Evolutionary conservation across 2,329 filamentous ascomycete species (phyloP).

Genomic region (Venturia effusa): DNA sequence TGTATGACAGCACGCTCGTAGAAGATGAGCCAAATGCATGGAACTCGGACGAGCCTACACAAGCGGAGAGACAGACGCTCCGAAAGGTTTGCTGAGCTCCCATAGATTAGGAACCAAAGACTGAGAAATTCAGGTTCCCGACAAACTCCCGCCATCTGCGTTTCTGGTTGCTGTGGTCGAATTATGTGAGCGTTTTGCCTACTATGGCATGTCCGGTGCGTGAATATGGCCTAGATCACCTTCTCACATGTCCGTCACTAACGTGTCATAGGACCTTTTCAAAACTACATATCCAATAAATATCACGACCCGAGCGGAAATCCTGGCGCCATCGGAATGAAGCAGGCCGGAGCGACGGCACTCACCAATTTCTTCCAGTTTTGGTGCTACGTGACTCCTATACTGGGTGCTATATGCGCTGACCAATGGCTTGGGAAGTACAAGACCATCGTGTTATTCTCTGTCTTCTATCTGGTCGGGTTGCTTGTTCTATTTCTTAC

Average conservation of each 20-base stretch:
- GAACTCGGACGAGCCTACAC: slow-evolving; percentile 10
- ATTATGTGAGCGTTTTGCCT: slow-evolving; percentile 40
- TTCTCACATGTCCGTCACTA: background rate
- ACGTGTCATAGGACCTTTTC: slow-evolving; percentile 27
- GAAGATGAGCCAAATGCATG: background rate
- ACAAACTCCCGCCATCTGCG: slow-evolving; percentile 34
- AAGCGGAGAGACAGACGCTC: background rate
- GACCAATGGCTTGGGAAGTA: slow-evolving; percentile 62
- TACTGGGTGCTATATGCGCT: slow-evolving; percentile 41
- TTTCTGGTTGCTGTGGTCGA: slow-evolving; percentile 40
- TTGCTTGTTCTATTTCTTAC: slow-evolving; percentile 56
- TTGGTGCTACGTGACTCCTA: slow-evolving; percentile 35
- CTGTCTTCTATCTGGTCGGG: slow-evolving; percentile 51
- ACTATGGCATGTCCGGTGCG: slow-evolving; percentile 29
- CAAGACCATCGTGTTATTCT: slow-evolving; percentile 58
- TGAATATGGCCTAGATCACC: background rate
- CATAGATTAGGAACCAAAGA: background rate
- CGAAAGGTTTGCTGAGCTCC: slow-evolving; percentile 19
- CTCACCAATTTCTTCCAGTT: slow-evolving; percentile 38
- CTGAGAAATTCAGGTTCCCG: slow-evolving; percentile 22
- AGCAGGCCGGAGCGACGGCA: slow-evolving; percentile 33
- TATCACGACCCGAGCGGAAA: slow-evolving; percentile 18
- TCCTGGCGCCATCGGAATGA: slow-evolving; percentile 17
- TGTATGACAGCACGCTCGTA: slow-evolving; percentile 1
- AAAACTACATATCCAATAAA: slow-evolving; percentile 38